phyloP scores from a whole-genome alignment of 164 flowering plant species.

The Paratinospora sagittata region DNA sequence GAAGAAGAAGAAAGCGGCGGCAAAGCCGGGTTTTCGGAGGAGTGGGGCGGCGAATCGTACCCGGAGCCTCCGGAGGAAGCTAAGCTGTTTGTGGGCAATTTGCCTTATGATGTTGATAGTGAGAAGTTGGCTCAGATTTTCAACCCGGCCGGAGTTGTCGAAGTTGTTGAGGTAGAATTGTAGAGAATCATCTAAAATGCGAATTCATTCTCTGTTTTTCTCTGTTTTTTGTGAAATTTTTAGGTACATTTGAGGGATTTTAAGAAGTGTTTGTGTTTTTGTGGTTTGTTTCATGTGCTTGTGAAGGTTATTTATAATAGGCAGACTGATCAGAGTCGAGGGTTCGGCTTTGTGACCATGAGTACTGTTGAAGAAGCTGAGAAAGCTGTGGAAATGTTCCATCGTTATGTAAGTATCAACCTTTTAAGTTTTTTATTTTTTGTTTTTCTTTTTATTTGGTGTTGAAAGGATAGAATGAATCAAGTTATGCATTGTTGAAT shows the following conservation, averaged over 20 bases:
- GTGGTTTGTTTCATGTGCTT: not conserved
- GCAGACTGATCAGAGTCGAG: no score
- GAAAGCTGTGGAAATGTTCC: constrained; percentile 69
- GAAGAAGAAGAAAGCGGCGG: constrained; percentile 5
- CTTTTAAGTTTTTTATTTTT: no score
- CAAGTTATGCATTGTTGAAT: not conserved
- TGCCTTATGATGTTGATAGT: constrained; percentile 79
- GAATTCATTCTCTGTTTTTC: no score
- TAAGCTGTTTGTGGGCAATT: constrained; percentile 82
- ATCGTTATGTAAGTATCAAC: constrained; percentile 52
- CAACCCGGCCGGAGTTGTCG: no score
- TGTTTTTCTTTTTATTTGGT: not conserved
- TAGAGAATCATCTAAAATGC: no score
- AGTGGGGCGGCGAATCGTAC: constrained; percentile 19
- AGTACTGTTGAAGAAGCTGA: no score
- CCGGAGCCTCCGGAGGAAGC: no score
- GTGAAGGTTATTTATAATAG: constrained; percentile 53
- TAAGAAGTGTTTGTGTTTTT: not conserved
- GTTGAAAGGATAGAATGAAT: not conserved
- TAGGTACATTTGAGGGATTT: constrained; percentile 18
- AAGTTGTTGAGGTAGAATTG: no score
- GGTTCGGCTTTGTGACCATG: no score
- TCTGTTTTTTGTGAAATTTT: no score
- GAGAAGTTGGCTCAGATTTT: constrained; percentile 65
- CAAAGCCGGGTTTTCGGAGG: constrained; percentile 15